A percentile compares a stretch with the other conserved stretches of the same genome.
Conservation (phyloP, 768 basidiomycete species). For the Termitomyces sp. region DNA sequence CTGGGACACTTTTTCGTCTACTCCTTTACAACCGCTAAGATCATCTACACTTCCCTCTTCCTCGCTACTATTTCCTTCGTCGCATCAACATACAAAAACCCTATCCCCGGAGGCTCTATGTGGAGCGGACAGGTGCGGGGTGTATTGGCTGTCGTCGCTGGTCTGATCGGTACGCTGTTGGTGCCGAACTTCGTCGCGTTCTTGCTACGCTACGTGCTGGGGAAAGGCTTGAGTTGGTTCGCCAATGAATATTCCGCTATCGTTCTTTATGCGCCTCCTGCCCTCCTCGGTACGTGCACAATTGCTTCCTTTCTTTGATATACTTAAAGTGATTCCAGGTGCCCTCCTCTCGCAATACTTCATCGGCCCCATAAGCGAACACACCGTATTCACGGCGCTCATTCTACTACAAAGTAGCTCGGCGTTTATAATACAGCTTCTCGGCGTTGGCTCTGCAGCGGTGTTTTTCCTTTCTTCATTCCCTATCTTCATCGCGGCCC, state of each 20-base stretch:
- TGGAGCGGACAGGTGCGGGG: constrained; percentile 38
- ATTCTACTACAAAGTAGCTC: constrained; percentile 53
- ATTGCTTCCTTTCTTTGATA: neutral
- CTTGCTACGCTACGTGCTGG: constrained; percentile 54
- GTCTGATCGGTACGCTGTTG: constrained; percentile 51
- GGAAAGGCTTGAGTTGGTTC: constrained; percentile 85
- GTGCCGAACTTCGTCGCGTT: constrained; percentile 68
- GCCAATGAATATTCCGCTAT: constrained; percentile 59
- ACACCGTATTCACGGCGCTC: constrained; percentile 51
- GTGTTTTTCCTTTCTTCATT: constrained; percentile 60
- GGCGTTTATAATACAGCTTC: constrained; percentile 55
- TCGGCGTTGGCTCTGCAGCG: constrained; percentile 71
- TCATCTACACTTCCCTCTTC: constrained; percentile 52
- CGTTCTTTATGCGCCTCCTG: constrained; percentile 69
- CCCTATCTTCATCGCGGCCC: constrained; percentile 51
- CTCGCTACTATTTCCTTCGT: constrained; percentile 40
- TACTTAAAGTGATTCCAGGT: constrained; percentile 31
- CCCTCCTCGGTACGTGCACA: constrained; percentile 49
- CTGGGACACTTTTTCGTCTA: constrained; percentile 68
- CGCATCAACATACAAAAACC: constrained; percentile 25
- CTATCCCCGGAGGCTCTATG: constrained; percentile 26
- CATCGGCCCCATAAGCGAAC: constrained; percentile 50
- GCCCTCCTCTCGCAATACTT: constrained; percentile 57
- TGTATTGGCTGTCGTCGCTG: constrained; percentile 40
- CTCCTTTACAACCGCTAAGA: constrained; percentile 64